Conservation (phyloP, 495 filamentous ascomycete species). For the Tuber indicum region DNA sequence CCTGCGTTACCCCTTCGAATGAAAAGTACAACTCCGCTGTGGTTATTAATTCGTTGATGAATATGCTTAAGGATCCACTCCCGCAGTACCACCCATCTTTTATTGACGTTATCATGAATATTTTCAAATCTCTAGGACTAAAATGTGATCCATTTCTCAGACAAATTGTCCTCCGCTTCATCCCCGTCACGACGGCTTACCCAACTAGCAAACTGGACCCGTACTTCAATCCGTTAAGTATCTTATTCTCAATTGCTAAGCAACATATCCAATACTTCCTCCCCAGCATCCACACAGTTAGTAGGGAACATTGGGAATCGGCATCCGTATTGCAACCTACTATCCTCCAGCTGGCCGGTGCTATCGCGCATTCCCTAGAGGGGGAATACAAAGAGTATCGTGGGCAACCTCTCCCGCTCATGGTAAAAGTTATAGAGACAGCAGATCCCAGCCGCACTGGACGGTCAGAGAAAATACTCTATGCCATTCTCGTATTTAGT, state of each 20-base stretch:
- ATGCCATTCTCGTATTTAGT: constrained; percentile 94
- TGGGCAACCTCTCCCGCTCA: constrained; percentile 75
- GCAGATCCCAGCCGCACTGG: constrained; percentile 59
- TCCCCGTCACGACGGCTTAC: constrained; percentile 73
- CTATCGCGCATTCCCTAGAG: constrained; percentile 84
- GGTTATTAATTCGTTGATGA: constrained; percentile 88
- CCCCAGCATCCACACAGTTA: constrained; percentile 69
- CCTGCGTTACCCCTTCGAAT: constrained; percentile 87
- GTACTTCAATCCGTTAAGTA: constrained; percentile 92
- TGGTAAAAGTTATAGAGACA: constrained; percentile 88
- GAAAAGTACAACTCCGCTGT: constrained; percentile 99
- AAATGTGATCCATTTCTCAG: constrained; percentile 92
- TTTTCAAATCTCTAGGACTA: constrained; percentile 88
- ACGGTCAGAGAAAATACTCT: constrained; percentile 77
- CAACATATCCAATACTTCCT: constrained; percentile 91
- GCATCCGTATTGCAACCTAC: constrained; percentile 74
- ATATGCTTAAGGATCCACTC: constrained; percentile 82
- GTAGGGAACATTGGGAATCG: constrained; percentile 78
- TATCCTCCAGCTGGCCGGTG: constrained; percentile 82
- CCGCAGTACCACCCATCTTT: constrained; percentile 84
- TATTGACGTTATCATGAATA: constrained; percentile 98
- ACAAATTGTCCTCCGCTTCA: constrained; percentile 88
- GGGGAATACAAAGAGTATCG: constrained; percentile 96
- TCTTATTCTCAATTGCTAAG: constrained; percentile 86
- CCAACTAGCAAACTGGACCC: constrained; percentile 70